phyloP scores from a whole-genome alignment of 768 basidiomycete genomes.

The Trametes sanguinea region DNA sequence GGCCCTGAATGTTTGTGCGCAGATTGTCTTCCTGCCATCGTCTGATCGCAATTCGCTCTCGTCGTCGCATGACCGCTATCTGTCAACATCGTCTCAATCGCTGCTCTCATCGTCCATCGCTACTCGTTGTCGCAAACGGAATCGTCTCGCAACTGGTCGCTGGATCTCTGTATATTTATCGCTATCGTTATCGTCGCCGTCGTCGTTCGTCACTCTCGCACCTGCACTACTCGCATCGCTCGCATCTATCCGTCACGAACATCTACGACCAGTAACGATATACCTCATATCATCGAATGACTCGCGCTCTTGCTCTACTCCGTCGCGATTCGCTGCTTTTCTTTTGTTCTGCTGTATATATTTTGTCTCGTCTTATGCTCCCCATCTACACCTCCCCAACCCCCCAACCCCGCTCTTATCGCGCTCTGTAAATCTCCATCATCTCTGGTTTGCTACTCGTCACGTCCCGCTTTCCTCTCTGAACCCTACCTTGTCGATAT shows the following conservation, averaged over 20 bases:
- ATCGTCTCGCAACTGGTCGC: not conserved
- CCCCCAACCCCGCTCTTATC: not conserved
- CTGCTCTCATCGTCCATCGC: not conserved
- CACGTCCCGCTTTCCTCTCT: not conserved
- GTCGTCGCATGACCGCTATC: no score
- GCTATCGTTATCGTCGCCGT: slow-evolving; percentile 11
- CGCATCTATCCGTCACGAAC: slow-evolving; percentile 13
- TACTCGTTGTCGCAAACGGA: not conserved
- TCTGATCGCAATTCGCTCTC: no score
- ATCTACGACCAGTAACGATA: slow-evolving; percentile 12
- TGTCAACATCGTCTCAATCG: no score
- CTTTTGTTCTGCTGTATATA: slow-evolving; percentile 9
- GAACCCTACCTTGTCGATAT: not conserved
- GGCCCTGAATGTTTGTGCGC: no score
- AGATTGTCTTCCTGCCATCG: no score
- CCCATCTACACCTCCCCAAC: not conserved
- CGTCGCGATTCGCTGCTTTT: not conserved
- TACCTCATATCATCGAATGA: slow-evolving; percentile 5
- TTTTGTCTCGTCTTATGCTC: not conserved
- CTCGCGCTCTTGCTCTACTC: not conserved
- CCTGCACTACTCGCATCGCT: not conserved
- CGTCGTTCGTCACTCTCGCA: slow-evolving; percentile 7
- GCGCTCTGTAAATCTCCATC: not conserved
- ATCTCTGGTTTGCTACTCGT: not conserved
- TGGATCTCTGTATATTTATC: slow-evolving; percentile 8